Evolutionary conservation across 192 early-diverging fungal genomes (phyloP).

Genomic region (Spizellomyces sp.): DNA sequence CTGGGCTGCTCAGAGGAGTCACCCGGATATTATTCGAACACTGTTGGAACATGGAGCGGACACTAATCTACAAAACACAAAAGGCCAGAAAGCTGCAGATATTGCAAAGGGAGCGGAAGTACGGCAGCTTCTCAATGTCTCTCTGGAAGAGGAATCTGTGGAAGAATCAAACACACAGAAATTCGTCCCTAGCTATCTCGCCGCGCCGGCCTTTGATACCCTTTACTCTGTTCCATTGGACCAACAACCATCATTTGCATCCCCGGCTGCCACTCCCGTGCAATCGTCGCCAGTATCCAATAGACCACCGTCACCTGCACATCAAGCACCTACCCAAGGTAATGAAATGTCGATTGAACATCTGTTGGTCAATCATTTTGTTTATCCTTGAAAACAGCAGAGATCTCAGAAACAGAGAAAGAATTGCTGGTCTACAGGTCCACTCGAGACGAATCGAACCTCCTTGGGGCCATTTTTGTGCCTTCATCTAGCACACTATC

Average conservation of each 20-base stretch:
- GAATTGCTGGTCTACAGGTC: too few species aligned
- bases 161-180: background rate
- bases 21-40: constrained; percentile 69
- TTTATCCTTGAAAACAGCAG: too few species aligned
- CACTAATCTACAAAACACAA: constrained; percentile 60
- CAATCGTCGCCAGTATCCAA: too few species aligned
- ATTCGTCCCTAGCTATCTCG: background rate
- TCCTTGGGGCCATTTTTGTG: constrained; percentile 7
- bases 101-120: constrained; percentile 40
- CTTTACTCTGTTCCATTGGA: background rate
- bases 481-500: background rate
- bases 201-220: background rate
- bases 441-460: too few species aligned
- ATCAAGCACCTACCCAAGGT: too few species aligned
- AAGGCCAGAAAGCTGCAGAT: constrained; percentile 75
- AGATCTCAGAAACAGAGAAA: too few species aligned
- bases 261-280: background rate
- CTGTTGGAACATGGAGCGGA: constrained; percentile 80
- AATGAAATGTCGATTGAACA: too few species aligned
- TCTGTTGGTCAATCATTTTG: too few species aligned
- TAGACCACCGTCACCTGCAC: too few species aligned
- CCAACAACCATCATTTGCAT: background rate
- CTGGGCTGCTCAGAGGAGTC: constrained; percentile 87
- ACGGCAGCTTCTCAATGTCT: constrained; percentile 4
- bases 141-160: background rate